Percentiles rank a stretch among this genome's conserved stretches.
phyloP scores from a whole-genome alignment of 2,329 filamentous ascomycete genomes.

The Ascochyta clinopodiicola region DNA sequence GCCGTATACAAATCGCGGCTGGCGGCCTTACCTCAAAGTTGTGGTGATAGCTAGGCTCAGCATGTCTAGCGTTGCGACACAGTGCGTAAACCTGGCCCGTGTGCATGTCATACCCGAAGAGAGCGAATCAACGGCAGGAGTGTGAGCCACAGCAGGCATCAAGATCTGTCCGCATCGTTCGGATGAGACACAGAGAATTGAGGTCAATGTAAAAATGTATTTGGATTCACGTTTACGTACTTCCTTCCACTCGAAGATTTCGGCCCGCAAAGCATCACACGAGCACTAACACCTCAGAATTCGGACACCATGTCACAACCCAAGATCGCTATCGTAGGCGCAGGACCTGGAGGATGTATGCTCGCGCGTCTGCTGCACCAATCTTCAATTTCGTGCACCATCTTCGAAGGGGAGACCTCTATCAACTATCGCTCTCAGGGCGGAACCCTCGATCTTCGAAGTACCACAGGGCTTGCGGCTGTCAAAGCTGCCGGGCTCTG shows the following conservation, averaged over 20 bases:
- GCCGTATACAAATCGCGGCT: background rate
- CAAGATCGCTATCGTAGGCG: constrained; percentile 49
- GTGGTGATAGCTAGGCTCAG: background rate
- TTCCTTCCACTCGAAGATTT: too few relatives aligned
- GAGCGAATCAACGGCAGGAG: background rate
- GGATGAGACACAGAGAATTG: background rate
- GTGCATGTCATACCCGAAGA: background rate
- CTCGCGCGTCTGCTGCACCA: constrained; percentile 60
- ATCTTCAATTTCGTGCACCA: constrained; percentile 53
- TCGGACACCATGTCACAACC: constrained; percentile 16
- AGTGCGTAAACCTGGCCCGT: background rate
- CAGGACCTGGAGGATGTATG: constrained; percentile 56
- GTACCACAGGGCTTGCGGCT: constrained; percentile 58
- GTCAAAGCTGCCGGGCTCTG: constrained; percentile 58
- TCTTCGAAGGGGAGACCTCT: constrained; percentile 55
- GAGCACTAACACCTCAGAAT: background rate
- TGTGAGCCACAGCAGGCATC: background rate
- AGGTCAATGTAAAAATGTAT: too few relatives aligned
- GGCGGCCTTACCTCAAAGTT: background rate
- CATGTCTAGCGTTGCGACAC: constrained; percentile 8
- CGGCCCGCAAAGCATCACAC: background rate
- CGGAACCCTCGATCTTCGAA: constrained; percentile 62
- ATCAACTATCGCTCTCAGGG: constrained; percentile 41
- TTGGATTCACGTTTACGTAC: too few relatives aligned
- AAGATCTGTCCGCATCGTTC: background rate